phyloP scores from a whole-genome alignment of 2,329 filamentous ascomycete genomes.

The Acarospora socialis region DNA sequence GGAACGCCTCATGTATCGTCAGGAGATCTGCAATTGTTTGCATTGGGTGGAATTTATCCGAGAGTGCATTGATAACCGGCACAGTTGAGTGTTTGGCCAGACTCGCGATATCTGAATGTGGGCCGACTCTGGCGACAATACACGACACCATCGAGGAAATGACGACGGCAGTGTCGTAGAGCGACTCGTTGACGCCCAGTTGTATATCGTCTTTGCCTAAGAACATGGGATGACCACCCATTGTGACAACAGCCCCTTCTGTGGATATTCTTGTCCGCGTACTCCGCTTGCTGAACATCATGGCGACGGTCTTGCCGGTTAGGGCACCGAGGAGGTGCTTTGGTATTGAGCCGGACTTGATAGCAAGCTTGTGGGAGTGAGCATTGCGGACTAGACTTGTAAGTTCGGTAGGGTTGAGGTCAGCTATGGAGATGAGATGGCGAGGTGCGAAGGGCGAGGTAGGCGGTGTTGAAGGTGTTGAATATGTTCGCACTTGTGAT shows the following conservation, averaged over 20 bases:
- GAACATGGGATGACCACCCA: constrained; percentile 95
- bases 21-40: constrained; percentile 91
- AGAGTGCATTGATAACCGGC: constrained; percentile 76
- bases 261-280: constrained; percentile 89
- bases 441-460: constrained; percentile 52
- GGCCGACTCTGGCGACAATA: constrained; percentile 65
- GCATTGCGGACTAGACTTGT: constrained; percentile 73
- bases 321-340: constrained; percentile 47
- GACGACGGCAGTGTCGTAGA: constrained; percentile 83
- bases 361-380: constrained; percentile 55
- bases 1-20: constrained; percentile 70
- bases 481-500: constrained; percentile 5
- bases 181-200: constrained; percentile 80
- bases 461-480: constrained; percentile 24
- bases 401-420: constrained; percentile 69
- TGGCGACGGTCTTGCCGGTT: constrained; percentile 66
- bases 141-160: constrained; percentile 87
- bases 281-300: constrained; percentile 95
- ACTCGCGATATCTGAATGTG: constrained; percentile 58
- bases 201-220: constrained; percentile 92
- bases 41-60: constrained; percentile 81
- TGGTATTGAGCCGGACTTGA: constrained; percentile 56
- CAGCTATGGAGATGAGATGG: constrained; percentile 82
- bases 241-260: constrained; percentile 72
- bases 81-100: constrained; percentile 61